Evolutionary conservation across 2,329 filamentous ascomycete species (phyloP).

Genomic region (Stachybotrys echinatus): DNA sequence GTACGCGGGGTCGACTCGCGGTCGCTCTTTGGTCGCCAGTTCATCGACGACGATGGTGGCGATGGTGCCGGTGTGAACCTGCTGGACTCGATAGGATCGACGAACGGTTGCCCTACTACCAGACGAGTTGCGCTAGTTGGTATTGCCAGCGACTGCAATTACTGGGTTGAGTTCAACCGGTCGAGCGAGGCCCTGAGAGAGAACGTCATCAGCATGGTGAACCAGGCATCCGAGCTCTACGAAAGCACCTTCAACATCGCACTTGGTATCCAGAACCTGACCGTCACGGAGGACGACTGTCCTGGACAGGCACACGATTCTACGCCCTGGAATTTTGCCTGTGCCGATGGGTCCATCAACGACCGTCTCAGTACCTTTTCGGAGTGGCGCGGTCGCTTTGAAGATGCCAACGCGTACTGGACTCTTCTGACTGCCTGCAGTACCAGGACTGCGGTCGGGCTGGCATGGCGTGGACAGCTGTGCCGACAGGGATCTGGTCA

Average conservation of each 20-base stretch:
- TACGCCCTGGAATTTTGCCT: slow-evolving; percentile 80
- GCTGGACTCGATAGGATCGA: slow-evolving; percentile 70
- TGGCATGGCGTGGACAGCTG: slow-evolving; percentile 89
- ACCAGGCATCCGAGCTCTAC: slow-evolving; percentile 80
- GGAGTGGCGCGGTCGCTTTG: slow-evolving; percentile 71
- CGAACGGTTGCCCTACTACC: slow-evolving; percentile 80
- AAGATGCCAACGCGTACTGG: slow-evolving; percentile 89
- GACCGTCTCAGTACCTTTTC: slow-evolving; percentile 85
- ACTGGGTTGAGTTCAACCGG: slow-evolving; percentile 63
- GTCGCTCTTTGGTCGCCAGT: slow-evolving; percentile 69
- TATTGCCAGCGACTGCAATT: slow-evolving; percentile 89
- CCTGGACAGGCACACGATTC: slow-evolving; percentile 61
- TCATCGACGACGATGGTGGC: slow-evolving; percentile 62
- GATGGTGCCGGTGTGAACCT: slow-evolving; percentile 73
- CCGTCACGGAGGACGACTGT: slow-evolving; percentile 70
- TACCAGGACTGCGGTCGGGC: slow-evolving; percentile 78
- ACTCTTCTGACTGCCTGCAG: slow-evolving; percentile 78
- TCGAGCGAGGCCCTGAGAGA: slow-evolving; percentile 53
- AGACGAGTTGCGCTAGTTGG: slow-evolving; percentile 88
- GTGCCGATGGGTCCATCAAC: slow-evolving; percentile 61
- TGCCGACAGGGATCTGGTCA: slow-evolving; percentile 59
- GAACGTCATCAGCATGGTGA: slow-evolving; percentile 80
- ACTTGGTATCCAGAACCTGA: slow-evolving; percentile 80
- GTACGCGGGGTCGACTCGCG: slow-evolving; percentile 42
- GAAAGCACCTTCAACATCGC: slow-evolving; percentile 94